Evolutionary conservation across 495 filamentous ascomycete genomes (phyloP), one percentile per base, ranked within the genome.

Genomic region (Xylaria nigripes): DNA sequence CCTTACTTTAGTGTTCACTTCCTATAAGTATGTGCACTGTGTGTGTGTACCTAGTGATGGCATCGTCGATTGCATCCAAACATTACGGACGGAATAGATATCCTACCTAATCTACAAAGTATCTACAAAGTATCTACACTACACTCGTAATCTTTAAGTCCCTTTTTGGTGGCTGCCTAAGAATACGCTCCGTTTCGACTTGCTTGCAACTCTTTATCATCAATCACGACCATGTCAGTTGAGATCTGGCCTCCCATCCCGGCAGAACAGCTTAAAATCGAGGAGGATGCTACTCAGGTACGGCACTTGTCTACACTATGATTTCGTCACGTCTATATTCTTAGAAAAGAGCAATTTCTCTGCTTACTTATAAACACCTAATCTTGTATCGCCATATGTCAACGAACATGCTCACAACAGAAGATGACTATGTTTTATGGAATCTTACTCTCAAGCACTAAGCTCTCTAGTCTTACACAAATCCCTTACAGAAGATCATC

Each of bases 191-290:
- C 42, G 54, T 45, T 29, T 38, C 19, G 55, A 57, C 41, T 9
- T 41, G 6, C 10, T 40, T 27, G 32, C 46, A 43, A 40, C 42
- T 58, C 51, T 38, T n/a, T 27, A 23, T 50, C 48, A 50, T 64
- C 44, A 42, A 48, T 40, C 24, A 30, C 59, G 51, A 72, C 54
- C 54, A 91, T 91, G 87, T 84, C 86, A 42, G 83, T 87, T 45
- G 81, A 83, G 64, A 83, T 86, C 52, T 90, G 83, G 74, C 89
- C 89, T 67, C 85, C 82, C 52, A 76, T 91, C 48, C 67, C 83
- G 45, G 72, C 76, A 16, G 77, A 83, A 23, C 71, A 82, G 58
- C 72, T 89, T 69, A 78, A 81, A 68, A 72, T 73, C 70, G 80
- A 85, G 61, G 78, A 89, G 66, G 79, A 87, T 65, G 72, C 78